phyloP scores from a whole-genome alignment of 352 stramenopile species.

The Phytophthora podocarpi region DNA sequence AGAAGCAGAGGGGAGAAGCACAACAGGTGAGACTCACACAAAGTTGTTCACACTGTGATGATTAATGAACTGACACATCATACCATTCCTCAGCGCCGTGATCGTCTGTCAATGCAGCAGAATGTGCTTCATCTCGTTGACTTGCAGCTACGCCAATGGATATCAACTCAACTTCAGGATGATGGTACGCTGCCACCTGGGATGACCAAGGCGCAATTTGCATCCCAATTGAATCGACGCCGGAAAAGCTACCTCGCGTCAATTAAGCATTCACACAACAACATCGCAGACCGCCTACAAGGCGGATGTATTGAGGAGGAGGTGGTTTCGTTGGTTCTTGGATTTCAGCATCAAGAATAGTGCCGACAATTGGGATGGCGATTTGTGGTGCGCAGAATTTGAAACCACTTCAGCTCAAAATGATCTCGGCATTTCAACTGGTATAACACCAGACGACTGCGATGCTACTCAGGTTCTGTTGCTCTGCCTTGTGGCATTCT shows the following conservation, averaged over 20 bases:
- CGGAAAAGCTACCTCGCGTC: constrained; percentile 48
- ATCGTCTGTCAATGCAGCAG: constrained; percentile 36
- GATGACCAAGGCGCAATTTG: constrained; percentile 24
- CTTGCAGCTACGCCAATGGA: constrained; percentile 60
- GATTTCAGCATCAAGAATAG: constrained; percentile 36
- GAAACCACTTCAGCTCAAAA: constrained; percentile 19
- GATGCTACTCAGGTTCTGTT: too few species aligned
- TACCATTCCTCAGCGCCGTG: constrained; percentile 25
- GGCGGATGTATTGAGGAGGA: constrained; percentile 14
- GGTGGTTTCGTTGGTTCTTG: constrained; percentile 30
- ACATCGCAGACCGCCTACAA: constrained; percentile 5
- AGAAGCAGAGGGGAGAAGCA: neutral
- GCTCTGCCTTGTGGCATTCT: neutral
- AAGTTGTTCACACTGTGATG: neutral
- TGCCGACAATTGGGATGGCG: neutral
- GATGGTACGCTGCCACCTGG: constrained; percentile 1
- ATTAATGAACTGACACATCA: neutral
- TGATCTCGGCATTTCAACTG: constrained; percentile 1
- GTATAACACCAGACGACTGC: too few species aligned
- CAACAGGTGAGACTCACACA: constrained; percentile 23
- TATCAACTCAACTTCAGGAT: constrained; percentile 44
- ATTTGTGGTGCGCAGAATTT: neutral
- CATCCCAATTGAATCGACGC: constrained; percentile 44
- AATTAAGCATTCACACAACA: constrained; percentile 28
- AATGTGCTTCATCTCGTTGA: constrained; percentile 60